These are phyloP conservation scores for Stachybotrys echinatus DNA, from an alignment of 2,329 filamentous ascomycete species.

Conservation along the genomic window DNA sequence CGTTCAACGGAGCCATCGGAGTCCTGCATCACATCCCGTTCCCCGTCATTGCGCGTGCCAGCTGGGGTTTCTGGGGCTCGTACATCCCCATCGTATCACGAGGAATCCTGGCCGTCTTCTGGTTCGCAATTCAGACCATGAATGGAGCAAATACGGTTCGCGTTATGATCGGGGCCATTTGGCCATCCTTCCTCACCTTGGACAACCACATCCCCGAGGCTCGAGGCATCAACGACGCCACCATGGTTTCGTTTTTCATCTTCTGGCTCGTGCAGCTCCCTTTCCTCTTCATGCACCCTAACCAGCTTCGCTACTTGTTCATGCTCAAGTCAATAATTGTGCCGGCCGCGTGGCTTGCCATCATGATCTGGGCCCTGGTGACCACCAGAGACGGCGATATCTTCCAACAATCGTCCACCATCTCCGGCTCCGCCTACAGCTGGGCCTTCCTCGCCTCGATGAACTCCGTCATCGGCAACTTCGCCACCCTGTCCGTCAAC, in stretches of 20 bases:
- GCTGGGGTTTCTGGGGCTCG: constrained; percentile 23
- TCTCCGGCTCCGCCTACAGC: constrained; percentile 33
- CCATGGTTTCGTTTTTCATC: constrained; percentile 37
- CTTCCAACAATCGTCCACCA: constrained; percentile 12
- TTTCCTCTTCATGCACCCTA: constrained; percentile 31
- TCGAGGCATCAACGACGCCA: constrained; percentile 26
- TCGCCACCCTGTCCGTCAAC: constrained; percentile 43
- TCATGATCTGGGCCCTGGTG: constrained; percentile 24
- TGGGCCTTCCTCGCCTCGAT: constrained; percentile 37
- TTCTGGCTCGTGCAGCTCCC: constrained; percentile 41
- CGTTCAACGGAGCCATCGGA: constrained; percentile 33
- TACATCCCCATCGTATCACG: constrained; percentile 24
- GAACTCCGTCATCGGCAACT: constrained; percentile 43
- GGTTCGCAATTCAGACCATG: constrained; percentile 21
- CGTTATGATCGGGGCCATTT: constrained; percentile 30
- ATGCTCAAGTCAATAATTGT: constrained; percentile 22
- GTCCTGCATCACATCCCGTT: constrained; percentile 25
- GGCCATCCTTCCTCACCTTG: constrained; percentile 29
- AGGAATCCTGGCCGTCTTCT: constrained; percentile 22
- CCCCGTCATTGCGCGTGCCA: constrained; percentile 19
- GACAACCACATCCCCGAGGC: constrained; percentile 30
- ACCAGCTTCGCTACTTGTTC: constrained; percentile 29
- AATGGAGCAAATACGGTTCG: constrained; percentile 20
- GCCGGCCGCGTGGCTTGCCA: constrained; percentile 11
- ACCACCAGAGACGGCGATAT: constrained; percentile 9